Evolutionary conservation across 306 rosid species (phyloP), one percentile per base, ranked within the genome.

Genomic region (Rubus parviflorus): DNA sequence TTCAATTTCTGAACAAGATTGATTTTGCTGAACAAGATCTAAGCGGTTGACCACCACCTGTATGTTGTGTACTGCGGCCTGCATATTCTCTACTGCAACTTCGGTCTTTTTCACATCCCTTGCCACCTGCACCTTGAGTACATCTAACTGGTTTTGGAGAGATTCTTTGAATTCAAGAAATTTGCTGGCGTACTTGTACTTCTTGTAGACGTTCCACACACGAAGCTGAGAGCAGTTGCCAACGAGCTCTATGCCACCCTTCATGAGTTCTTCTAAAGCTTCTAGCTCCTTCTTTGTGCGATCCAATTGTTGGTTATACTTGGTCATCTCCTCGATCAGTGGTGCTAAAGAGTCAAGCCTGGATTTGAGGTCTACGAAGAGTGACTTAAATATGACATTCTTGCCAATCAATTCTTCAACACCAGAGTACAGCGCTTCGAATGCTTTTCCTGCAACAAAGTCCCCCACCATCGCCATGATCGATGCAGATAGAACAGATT

Each of bases 91-190:
- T 1, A 2, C 47, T 11, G 9, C 47, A 43, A 6, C 9, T 43
- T 4, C 11, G 1, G 9, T 16, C 13, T 19, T n/a, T 22, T 16
- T 54, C 30, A n/a, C 30, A 5, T n/a, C 61, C 61, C 30, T 54
- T 3, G 8, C 9, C 22, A 6, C 23, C 0, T 22, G 23, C 47
- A 64, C 13, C 4, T 7, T 38, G 11, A 64, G 23, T 7, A 14
- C 2, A 6, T 1, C 13, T 8, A 64, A 38, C 69, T 64, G 3
- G 2, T 37, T 38, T 11, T 57, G 14, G 11, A 57, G 63, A 57
- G 63, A 22, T 23, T 64, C 22, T 2, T 64, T 40, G 8, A 37
- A n/a, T n/a, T n/a, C n/a, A 70, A 13, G 75, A 46, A 66, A 90
- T 38, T 86, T 4, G n/a, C 3, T 20, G 16, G 53, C 7, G 35